These are phyloP conservation scores for Citrus sinensis DNA, from an alignment of 345 rosid species.

Conservation along the genomic window DNA sequence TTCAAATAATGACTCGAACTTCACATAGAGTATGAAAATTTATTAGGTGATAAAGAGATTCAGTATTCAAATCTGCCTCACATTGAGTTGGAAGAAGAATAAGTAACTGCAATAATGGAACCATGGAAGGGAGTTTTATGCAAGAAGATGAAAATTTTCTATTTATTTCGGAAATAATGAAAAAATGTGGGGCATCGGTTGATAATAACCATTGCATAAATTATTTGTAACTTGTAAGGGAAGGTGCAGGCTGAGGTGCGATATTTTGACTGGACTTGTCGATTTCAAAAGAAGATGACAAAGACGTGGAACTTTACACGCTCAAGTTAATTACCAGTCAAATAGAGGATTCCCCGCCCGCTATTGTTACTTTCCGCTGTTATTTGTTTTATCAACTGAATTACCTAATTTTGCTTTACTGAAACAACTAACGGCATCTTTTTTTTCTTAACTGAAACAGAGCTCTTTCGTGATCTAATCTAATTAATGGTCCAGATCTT, in stretches of 20 bases:
- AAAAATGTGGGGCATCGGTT: background rate
- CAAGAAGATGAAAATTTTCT: no score
- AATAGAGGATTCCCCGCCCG: background rate
- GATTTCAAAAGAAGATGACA: conserved; percentile 4
- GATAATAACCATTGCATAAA: background rate
- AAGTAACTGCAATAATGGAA: background rate
- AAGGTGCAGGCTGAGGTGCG: conserved; percentile 24
- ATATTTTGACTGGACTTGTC: conserved; percentile 36
- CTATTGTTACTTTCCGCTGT: background rate
- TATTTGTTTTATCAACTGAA: conserved; percentile 8
- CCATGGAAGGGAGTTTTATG: background rate
- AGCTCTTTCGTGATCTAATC: background rate
- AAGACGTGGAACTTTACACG: conserved; percentile 9
- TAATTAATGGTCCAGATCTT: background rate
- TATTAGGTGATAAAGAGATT: no score
- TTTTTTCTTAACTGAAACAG: background rate
- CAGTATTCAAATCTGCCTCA: background rate
- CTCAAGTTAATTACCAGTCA: conserved; percentile 12
- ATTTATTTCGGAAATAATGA: no score
- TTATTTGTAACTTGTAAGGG: background rate
- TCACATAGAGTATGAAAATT: no score
- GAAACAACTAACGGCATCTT: background rate
- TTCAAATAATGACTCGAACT: no score
- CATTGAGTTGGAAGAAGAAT: background rate
- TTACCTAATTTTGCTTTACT: background rate